A percentile compares a stretch with the other conserved stretches of the same genome.
These are phyloP conservation scores for Bryoglossum gracile DNA, from an alignment of 495 filamentous ascomycete species.

Conservation along the genomic window DNA sequence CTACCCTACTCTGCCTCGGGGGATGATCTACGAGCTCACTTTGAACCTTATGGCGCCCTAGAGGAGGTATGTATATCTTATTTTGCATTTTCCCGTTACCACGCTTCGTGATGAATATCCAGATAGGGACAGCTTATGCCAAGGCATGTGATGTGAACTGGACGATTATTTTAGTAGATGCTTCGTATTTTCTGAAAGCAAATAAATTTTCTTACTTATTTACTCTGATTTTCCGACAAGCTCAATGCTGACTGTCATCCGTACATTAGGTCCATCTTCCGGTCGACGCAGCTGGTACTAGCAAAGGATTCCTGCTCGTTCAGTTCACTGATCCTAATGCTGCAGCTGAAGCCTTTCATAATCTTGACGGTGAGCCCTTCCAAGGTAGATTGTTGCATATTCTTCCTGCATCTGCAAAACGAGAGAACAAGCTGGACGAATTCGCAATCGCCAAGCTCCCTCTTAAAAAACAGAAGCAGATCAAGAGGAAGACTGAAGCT, in stretches of 20 bases:
- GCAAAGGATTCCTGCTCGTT: constrained; percentile 87
- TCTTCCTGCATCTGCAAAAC: constrained; percentile 71
- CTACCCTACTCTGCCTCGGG: constrained; percentile 74
- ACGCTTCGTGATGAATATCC: constrained; percentile 80
- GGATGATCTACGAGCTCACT: constrained; percentile 64
- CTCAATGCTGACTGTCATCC: constrained; percentile 26
- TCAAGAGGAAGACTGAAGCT: constrained; percentile 74
- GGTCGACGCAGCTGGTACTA: constrained; percentile 54
- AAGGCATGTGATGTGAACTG: constrained; percentile 50
- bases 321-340: constrained; percentile 61
- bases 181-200: constrained; percentile 35
- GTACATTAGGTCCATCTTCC: constrained; percentile 70
- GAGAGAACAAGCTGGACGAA: constrained; percentile 76
- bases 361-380: constrained; percentile 73
- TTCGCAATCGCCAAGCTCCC: constrained; percentile 81
- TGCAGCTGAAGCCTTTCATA: constrained; percentile 68
- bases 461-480: constrained; percentile 85
- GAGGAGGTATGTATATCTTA: constrained; percentile 67
- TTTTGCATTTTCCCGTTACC: constrained; percentile 20
- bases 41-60: constrained; percentile 61
- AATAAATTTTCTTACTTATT: constrained; percentile 17
- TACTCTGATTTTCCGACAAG: neutral
- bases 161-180: constrained; percentile 61
- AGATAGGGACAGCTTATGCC: constrained; percentile 99
- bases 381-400: constrained; percentile 90